Percentiles rank a stretch among this genome's conserved stretches.
Conservation (phyloP, 2,329 filamentous ascomycete species). For the Stachybotrys chlorohalonatus region DNA sequence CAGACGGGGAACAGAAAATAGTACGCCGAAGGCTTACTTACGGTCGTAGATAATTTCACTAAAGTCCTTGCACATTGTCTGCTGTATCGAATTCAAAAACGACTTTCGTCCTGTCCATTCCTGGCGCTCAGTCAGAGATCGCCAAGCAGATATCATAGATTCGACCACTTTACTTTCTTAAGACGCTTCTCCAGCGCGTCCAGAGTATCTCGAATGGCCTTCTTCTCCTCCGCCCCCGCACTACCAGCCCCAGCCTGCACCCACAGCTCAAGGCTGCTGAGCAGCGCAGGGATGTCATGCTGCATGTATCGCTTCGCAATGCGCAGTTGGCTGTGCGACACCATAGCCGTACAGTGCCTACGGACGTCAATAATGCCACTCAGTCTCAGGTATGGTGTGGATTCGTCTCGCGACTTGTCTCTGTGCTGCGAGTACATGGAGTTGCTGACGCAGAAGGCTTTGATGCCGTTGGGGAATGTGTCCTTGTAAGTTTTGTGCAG, state of each 20-base stretch:
- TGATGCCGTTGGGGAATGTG: constrained; percentile 5
- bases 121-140: background rate
- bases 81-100: too few species aligned
- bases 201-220: constrained; percentile 20
- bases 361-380: constrained; percentile 33
- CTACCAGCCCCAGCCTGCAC: constrained; percentile 30
- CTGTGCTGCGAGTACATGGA: constrained; percentile 29
- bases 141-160: constrained; percentile 13
- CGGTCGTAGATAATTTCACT: background rate
- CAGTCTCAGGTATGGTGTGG: constrained; percentile 23
- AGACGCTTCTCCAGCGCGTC: constrained; percentile 20
- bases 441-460: constrained; percentile 37
- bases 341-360: constrained; percentile 33
- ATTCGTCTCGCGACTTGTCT: constrained; percentile 8
- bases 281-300: constrained; percentile 29
- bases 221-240: constrained; percentile 25
- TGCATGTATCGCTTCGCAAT: constrained; percentile 26
- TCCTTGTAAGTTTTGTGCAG: too few species aligned
- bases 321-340: constrained; percentile 30
- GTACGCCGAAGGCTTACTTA: background rate
- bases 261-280: constrained; percentile 33
- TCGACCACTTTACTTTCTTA: constrained; percentile 14
- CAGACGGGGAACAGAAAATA: background rate
- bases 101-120: background rate
- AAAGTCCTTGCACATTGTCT: background rate